These are phyloP conservation scores for Cyberlindnera misumaiensis DNA, from an alignment of 805 yeast species.

Conservation along the genomic window DNA sequence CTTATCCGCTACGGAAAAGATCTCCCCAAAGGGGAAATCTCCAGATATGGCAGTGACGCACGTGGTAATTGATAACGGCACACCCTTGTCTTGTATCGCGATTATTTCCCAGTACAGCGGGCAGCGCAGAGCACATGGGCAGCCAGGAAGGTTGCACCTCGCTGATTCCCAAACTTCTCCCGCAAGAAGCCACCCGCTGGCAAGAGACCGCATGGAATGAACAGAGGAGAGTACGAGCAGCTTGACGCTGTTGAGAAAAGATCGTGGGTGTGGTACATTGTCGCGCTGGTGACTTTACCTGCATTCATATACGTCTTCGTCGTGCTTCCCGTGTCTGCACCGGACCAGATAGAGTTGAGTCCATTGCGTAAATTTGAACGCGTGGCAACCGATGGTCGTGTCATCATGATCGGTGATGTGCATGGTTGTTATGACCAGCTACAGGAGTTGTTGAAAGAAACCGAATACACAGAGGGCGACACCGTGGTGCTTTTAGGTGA, in stretches of 20 bases:
- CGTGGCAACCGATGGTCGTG: slow-evolving; percentile 26
- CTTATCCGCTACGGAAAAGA: no score
- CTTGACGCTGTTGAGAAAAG: background rate
- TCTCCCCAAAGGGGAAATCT: no score
- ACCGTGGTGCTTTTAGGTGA: slow-evolving; percentile 74
- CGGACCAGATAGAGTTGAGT: slow-evolving; percentile 5
- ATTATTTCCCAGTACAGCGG: no score
- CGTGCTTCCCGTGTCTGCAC: slow-evolving; percentile 6
- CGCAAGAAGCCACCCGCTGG: no score
- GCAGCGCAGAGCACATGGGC: no score
- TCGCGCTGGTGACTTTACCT: background rate
- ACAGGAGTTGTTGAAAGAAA: slow-evolving; percentile 41
- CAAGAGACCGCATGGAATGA: no score
- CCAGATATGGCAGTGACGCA: no score
- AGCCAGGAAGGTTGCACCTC: no score
- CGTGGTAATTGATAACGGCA: no score
- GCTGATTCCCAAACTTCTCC: no score
- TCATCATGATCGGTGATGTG: slow-evolving; percentile 77
- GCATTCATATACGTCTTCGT: slow-evolving; percentile 7
- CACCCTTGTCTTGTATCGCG: no score
- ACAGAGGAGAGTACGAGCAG: slow-evolving; percentile 7
- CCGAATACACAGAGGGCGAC: slow-evolving; percentile 45
- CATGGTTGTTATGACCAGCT: slow-evolving; percentile 71
- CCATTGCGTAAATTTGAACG: slow-evolving; percentile 3
- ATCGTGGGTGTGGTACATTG: background rate